A percentile compares a stretch with the other conserved stretches of the same genome.
Evolutionary conservation across 345 rosid genomes (phyloP).

Genomic region (Citrus sp.): DNA sequence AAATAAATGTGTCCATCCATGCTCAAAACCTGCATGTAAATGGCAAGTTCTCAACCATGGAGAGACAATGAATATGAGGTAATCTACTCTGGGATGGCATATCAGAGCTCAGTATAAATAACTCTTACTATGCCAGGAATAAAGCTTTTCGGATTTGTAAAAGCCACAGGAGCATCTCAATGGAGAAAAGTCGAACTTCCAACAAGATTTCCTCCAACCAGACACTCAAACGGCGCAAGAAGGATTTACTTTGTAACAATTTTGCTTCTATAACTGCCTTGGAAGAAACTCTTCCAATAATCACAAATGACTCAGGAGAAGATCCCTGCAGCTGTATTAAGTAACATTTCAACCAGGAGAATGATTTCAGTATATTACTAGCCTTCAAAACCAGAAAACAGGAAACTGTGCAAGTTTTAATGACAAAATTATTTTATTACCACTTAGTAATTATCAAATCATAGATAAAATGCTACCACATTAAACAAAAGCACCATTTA

Average conservation of each 20-base stretch:
- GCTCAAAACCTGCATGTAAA: slow-evolving; percentile 10
- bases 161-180: slow-evolving; percentile 69
- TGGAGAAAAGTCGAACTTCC: slow-evolving; percentile 61
- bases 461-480: not conserved
- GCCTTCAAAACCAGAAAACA: not conserved
- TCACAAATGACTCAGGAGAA: slow-evolving; percentile 67
- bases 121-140: slow-evolving; percentile 21
- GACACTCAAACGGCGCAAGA: slow-evolving; percentile 38
- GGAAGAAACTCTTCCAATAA: slow-evolving; percentile 79
- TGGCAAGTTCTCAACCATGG: slow-evolving; percentile 14
- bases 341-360: not conserved
- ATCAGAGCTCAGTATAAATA: not conserved
- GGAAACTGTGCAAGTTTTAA: not conserved
- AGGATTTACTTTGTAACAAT: slow-evolving; percentile 52
- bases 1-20: slow-evolving; percentile 17
- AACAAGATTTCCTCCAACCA: slow-evolving; percentile 63
- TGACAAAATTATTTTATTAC: not conserved
- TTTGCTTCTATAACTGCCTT: slow-evolving; percentile 84
- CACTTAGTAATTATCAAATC: not conserved
- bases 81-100: not conserved
- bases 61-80: slow-evolving; percentile 25
- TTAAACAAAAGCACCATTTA: not conserved
- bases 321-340: slow-evolving; percentile 63
- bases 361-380: not conserved
- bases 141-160: slow-evolving; percentile 58